Base-by-base conservation (phyloP, 2,329 filamentous ascomycete species). In the Fonsecaea pugnacius region DNA sequence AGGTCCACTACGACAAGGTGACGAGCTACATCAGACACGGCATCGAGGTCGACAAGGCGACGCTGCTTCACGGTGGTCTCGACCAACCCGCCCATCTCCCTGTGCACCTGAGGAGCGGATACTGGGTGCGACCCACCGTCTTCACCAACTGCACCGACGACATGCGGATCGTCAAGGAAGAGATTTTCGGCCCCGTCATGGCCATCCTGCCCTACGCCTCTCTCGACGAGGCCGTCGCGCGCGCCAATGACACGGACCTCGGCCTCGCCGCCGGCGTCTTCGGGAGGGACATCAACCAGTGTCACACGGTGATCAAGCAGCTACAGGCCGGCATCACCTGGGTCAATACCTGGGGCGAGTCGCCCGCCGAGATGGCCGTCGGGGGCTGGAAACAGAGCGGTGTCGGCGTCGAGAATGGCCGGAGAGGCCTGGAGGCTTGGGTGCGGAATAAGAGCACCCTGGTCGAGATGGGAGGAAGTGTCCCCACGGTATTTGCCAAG, bases 291-390 rank as follows among this genome's bases (percentile, higher is more conserved):
- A 77, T 96, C 58, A 89, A 91, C 70, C 74, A 84, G 54, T 92
- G 90, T 61, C 91, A 96, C 72, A 81, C 85, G 50, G 85, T 94
- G 0, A 82, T 94, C 48, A 83, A 85, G 27, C 83, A 86, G 72
- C 79, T 96, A 4, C 84, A 96, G 73, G 91, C 91, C 0, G 92
- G 92, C 36, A 96, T 96, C 72, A 96, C 91, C 1, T 96, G 92
- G 92, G 84, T 96, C 58, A 96, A 96, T 76, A 92, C 91, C 0
- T 96, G 92, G 92, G 92, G 92, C n/a, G 92, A 96, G 79, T 89
- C 85, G 55, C 92, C 92, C 0, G 91, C 92, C 0, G 92, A 96
- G 81, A 96, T 96, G 92, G 89, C 90, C 2, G 92, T 96, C 0
- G 92, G 92, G 9, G 92, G 92, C 0, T 96, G 92, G 92, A 96